Conservation (phyloP, 257 asterid species). For the Solanum pinnatisectum region DNA sequence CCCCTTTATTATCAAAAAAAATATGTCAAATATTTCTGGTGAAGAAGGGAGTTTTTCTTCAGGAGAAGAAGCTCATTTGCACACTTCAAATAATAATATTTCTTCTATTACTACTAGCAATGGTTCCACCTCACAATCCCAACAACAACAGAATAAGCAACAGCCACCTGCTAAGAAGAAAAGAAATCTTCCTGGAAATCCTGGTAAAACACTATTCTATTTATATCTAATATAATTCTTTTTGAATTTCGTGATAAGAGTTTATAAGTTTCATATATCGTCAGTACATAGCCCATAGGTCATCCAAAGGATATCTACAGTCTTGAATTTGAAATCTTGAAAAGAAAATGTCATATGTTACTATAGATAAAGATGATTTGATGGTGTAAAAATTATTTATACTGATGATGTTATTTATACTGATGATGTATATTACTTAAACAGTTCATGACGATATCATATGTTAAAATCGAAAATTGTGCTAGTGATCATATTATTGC, state of each 20-base stretch:
- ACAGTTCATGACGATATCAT: background rate
- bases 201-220: constrained; percentile 12
- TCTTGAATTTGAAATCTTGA: background rate
- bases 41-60: constrained; percentile 46
- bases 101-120: constrained; percentile 10
- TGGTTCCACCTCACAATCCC: constrained; percentile 24
- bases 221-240: background rate
- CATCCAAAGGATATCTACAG: background rate
- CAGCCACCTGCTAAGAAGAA: constrained; percentile 26
- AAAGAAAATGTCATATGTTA: background rate
- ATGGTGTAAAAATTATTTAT: background rate
- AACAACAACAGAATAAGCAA: constrained; percentile 7
- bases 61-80: constrained; percentile 18
- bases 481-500: background rate
- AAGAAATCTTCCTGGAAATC: constrained; percentile 37
- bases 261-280: background rate
- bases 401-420: background rate
- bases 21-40: constrained; percentile 23
- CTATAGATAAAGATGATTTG: background rate
- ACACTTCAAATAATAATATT: background rate
- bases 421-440: background rate
- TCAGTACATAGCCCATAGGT: background rate
- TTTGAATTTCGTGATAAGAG: background rate
- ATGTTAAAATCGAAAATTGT: background rate
- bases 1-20: background rate